Conservation (phyloP, 2,329 filamentous ascomycete species). For the Ophiosphaerella narmari region DNA sequence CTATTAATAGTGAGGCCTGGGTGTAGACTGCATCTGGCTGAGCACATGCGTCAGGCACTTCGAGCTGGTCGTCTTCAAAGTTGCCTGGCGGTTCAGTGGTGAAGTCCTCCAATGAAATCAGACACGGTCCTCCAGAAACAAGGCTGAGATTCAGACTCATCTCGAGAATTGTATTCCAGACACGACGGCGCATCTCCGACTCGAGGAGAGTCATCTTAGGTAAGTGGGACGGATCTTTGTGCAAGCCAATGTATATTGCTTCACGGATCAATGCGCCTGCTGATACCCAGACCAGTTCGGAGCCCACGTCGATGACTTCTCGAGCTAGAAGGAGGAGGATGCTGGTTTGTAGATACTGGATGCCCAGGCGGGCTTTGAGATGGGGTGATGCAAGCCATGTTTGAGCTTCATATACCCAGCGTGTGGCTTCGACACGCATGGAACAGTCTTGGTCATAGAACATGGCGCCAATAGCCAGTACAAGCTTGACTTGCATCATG, state of each 20-base stretch:
- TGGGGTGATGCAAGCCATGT: slow-evolving; percentile 60
- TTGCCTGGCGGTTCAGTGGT: slow-evolving; percentile 47
- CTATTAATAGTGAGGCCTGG: slow-evolving; percentile 42
- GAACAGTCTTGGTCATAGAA: slow-evolving; percentile 58
- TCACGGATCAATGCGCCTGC: slow-evolving; percentile 45
- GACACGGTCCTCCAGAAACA: slow-evolving; percentile 41
- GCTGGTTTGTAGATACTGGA: slow-evolving; percentile 57
- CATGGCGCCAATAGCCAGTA: slow-evolving; percentile 62
- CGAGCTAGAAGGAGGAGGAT: slow-evolving; percentile 47
- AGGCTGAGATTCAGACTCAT: slow-evolving; percentile 46
- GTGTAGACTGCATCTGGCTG: slow-evolving; percentile 38
- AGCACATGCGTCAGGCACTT: slow-evolving; percentile 26
- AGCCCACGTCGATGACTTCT: slow-evolving; percentile 41
- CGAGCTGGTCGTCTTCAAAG: slow-evolving; percentile 49
- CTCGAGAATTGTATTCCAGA: slow-evolving; percentile 45
- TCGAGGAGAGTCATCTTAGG: slow-evolving; percentile 26
- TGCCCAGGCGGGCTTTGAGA: slow-evolving; percentile 57
- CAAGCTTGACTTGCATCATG: slow-evolving; percentile 61
- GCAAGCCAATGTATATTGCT: slow-evolving; percentile 49
- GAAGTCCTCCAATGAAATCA: slow-evolving; percentile 43
- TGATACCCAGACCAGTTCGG: slow-evolving; percentile 45
- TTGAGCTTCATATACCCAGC: slow-evolving; percentile 63
- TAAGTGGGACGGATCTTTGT: slow-evolving; percentile 46
- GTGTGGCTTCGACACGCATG: slow-evolving; percentile 55
- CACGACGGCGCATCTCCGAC: slow-evolving; percentile 36